These are phyloP conservation scores for Hyaloscypha bicolor DNA, from an alignment of 495 filamentous ascomycete genomes.

Conservation along the genomic window DNA sequence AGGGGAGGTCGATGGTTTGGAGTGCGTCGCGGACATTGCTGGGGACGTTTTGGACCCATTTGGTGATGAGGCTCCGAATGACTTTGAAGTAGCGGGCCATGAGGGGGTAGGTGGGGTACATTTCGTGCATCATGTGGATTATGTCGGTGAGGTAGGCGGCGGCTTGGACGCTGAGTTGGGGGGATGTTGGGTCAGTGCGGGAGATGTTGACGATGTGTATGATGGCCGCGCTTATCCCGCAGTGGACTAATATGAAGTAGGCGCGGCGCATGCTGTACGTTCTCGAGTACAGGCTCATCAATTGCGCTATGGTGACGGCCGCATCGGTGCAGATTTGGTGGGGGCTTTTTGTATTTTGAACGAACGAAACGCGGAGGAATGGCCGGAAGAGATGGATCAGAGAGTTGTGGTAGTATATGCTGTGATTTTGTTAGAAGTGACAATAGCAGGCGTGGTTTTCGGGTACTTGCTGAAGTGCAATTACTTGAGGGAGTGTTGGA, in stretches of 20 bases:
- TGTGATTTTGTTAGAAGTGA: constrained; percentile 18
- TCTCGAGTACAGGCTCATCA: constrained; percentile 32
- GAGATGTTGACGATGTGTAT: constrained; percentile 39
- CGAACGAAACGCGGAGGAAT: constrained; percentile 36
- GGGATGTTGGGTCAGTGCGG: constrained; percentile 17
- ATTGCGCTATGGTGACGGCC: constrained; percentile 34
- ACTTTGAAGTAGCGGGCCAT: constrained; percentile 27
- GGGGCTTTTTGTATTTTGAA: constrained; percentile 32
- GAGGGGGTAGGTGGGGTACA: constrained; percentile 28
- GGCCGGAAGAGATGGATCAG: constrained; percentile 43
- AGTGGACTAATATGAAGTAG: constrained; percentile 35
- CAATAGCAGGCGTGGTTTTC: background rate
- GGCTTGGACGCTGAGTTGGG: constrained; percentile 19
- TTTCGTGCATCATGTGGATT: constrained; percentile 34
- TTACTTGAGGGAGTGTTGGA: constrained; percentile 37
- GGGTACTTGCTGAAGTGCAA: constrained; percentile 44
- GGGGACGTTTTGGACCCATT: constrained; percentile 38
- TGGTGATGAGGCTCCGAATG: constrained; percentile 30
- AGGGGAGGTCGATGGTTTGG: constrained; percentile 1
- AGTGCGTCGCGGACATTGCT: constrained; percentile 24
- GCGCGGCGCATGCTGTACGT: constrained; percentile 36
- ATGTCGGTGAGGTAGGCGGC: constrained; percentile 2
- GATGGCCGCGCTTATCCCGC: constrained; percentile 37
- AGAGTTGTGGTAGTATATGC: constrained; percentile 40
- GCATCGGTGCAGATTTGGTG: constrained; percentile 36